Base-by-base conservation (phyloP, 2,329 filamentous ascomycete genomes). In the Calonectria multiphialidica region DNA sequence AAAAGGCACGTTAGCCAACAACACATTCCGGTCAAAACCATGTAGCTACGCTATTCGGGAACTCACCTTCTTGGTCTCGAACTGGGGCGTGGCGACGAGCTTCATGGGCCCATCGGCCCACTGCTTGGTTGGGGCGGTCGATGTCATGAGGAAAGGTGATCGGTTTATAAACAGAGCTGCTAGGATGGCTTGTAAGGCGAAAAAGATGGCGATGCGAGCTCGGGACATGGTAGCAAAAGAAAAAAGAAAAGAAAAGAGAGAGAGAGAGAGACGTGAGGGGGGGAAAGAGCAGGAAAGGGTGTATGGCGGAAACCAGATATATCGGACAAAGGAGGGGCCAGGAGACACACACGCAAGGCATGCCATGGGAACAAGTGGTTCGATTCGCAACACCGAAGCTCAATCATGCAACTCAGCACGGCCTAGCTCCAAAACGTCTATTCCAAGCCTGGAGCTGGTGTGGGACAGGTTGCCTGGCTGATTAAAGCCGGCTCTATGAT, bases 71-170 rank as follows among this genome's bases (percentile, higher is more conserved):
- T 87, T 86, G 3, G 87, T 89, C 77, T 85, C 83, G 74, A 84
- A 88, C 72, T 88, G 86, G 21, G 89, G 89, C 67, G 89, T 91
- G 3, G 83, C 81, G 53, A 91, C 85, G 69, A 91, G 83, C 78
- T 85, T 84, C 80, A 91, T 86, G 40, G 90, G 90, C 42, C 83
- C 81, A 77, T 91, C 88, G 2, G 89, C 90, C 90, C 90, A 91
- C 35, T 70, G 72, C 66, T 78, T 77, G n/a, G 75, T 80, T 25
- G 79, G 82, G 30, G 78, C 74, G 64, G 65, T 68, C n/a, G 78
- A 77, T 68, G 78, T 76, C 75, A 85, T 83, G 69, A 80, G 77
- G 76, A 78, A 81, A 1, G 84, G 84, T 18, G 84, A 84, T 69
- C 82, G 76, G 42, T 79, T 81, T 30, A 83, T 69, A 64, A 85